These are phyloP conservation scores for Neopestalotiopsis clavispora DNA, from an alignment of 2,329 filamentous ascomycete species.

Conservation along the genomic window DNA sequence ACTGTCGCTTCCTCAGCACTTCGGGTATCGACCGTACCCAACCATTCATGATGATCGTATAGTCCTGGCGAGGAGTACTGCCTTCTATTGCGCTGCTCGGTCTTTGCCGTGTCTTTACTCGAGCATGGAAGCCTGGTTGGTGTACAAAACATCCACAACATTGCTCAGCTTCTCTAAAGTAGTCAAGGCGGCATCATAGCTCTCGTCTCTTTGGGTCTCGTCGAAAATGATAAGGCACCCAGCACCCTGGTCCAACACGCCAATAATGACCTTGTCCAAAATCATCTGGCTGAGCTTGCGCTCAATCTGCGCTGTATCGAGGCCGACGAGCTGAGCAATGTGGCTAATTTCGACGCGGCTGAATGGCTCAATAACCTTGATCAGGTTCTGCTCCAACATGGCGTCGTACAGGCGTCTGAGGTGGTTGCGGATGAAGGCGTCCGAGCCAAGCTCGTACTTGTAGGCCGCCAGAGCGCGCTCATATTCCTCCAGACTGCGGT, in stretches of 20 bases:
- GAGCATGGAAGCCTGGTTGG: slow-evolving; percentile 93
- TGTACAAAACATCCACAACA: slow-evolving; percentile 96
- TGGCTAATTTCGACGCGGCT: slow-evolving; percentile 96
- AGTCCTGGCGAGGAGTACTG: neutral
- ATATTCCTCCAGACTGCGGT: slow-evolving; percentile 96
- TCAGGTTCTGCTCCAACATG: slow-evolving; percentile 98
- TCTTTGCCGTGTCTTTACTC: slow-evolving; percentile 63
- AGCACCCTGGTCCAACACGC: slow-evolving; percentile 95
- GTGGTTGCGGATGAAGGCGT: slow-evolving; percentile 96
- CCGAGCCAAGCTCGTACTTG: slow-evolving; percentile 90
- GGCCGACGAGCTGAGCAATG: slow-evolving; percentile 95
- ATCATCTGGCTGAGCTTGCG: slow-evolving; percentile 99
- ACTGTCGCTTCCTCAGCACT: neutral
- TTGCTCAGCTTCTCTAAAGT: slow-evolving; percentile 97
- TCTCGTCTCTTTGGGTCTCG: slow-evolving; percentile 89
- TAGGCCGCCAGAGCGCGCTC: slow-evolving; percentile 90
- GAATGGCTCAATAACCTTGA: slow-evolving; percentile 99
- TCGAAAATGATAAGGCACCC: slow-evolving; percentile 97
- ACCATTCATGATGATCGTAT: neutral
- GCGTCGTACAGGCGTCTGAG: slow-evolving; percentile 94
- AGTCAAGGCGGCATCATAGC: slow-evolving; percentile 90
- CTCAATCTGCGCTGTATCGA: slow-evolving; percentile 96
- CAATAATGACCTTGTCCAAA: slow-evolving; percentile 97
- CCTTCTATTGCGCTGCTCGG: slow-evolving; percentile 17
- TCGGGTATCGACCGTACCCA: neutral